These are phyloP conservation scores for Exophiala alcalophila DNA, from an alignment of 2,329 filamentous ascomycete species.

Conservation along the genomic window DNA sequence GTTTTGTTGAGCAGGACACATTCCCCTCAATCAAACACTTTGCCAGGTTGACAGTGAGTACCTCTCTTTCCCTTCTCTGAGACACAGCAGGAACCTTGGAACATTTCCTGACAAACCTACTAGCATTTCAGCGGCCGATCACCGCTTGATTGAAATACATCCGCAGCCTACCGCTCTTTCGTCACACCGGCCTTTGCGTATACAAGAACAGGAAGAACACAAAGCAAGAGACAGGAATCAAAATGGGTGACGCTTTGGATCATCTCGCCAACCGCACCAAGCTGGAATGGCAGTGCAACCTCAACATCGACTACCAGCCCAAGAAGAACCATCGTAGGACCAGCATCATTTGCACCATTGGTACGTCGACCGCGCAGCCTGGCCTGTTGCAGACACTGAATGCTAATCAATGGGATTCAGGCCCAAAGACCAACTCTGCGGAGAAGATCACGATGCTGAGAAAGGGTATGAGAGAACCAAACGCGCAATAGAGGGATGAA, in stretches of 20 bases:
- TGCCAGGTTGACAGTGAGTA: no score
- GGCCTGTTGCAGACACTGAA: not conserved
- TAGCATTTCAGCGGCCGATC: slow-evolving; percentile 12
- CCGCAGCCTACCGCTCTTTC: slow-evolving; percentile 6
- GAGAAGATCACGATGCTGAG: slow-evolving; percentile 96
- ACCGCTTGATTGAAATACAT: slow-evolving; percentile 13
- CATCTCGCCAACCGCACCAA: slow-evolving; percentile 76
- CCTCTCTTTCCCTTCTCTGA: no score
- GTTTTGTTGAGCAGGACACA: not conserved
- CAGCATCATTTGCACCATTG: slow-evolving; percentile 98
- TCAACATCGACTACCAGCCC: slow-evolving; percentile 86
- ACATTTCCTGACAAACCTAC: slow-evolving; percentile 11
- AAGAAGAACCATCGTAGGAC: slow-evolving; percentile 90
- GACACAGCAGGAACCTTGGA: no score
- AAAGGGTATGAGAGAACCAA: slow-evolving; percentile 47
- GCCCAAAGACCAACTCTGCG: slow-evolving; percentile 97
- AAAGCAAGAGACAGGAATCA: slow-evolving; percentile 16
- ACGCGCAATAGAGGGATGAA: not conserved
- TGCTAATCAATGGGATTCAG: slow-evolving; percentile 36
- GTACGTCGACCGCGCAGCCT: no score
- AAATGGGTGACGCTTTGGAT: slow-evolving; percentile 73
- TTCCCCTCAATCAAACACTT: no score
- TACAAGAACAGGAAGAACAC: slow-evolving; percentile 7
- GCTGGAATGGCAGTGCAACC: slow-evolving; percentile 68
- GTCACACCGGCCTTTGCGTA: slow-evolving; percentile 1